Conservation (phyloP, 306 rosid species). For the Gastrolobium villosum region DNA sequence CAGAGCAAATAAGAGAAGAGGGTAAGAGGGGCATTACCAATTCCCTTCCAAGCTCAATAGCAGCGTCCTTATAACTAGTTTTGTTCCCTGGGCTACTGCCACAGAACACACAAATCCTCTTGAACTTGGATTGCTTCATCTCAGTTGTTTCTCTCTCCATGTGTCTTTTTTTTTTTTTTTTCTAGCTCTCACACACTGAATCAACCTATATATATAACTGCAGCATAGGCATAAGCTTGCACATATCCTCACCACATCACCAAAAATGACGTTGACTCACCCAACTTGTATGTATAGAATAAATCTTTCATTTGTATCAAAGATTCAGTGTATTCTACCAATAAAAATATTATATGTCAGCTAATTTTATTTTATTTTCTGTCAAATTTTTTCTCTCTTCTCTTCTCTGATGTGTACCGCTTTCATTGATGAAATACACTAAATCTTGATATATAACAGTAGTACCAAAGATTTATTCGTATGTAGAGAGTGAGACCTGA, state of each 20-base stretch:
- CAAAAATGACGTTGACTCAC: conserved; percentile 50
- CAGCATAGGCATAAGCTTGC: conserved; percentile 45
- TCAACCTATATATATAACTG: conserved; percentile 57
- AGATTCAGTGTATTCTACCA: no score
- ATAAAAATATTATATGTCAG: no score
- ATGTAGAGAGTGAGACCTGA: conserved; percentile 31
- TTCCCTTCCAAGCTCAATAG: conserved; percentile 90
- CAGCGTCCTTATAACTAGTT: conserved; percentile 84
- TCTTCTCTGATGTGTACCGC: no score
- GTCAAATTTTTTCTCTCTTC: no score
- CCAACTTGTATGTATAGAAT: conserved; percentile 36
- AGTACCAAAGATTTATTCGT: no score
- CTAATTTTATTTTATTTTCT: no score
- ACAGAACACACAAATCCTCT: conserved; percentile 94
- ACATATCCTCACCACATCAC: conserved; percentile 57
- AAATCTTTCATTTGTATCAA: no score
- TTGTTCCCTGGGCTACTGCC: conserved; percentile 96
- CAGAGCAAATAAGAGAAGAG: neutral
- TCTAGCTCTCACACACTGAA: conserved; percentile 24
- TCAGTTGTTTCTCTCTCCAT: conserved; percentile 61
- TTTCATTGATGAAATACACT: no score
- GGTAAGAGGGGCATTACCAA: conserved; percentile 64
- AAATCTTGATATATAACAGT: no score
- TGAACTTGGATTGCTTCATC: conserved; percentile 75
- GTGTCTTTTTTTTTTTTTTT: neutral